A percentile compares a stretch with the other conserved stretches of the same genome.
Evolutionary conservation across 1,139 yeast species (phyloP).

Genomic region (Nakaseomyces kungkrabaensis): DNA sequence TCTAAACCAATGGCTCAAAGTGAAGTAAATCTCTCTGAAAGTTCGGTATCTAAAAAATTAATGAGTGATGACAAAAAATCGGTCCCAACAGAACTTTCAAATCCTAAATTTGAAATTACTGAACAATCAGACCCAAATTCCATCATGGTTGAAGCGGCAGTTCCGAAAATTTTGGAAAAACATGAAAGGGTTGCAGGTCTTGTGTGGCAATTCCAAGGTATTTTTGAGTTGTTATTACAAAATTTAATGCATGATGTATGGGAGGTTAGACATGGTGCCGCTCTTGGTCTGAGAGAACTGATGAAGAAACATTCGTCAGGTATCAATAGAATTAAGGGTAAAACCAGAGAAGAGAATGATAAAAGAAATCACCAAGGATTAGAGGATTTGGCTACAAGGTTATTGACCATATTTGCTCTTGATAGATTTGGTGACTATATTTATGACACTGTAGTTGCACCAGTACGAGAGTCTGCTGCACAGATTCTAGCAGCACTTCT

Average conservation of each 20-base stretch:
- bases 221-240: constrained; percentile 71
- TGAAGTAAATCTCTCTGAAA: constrained; percentile 69
- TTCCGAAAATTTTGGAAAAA: constrained; percentile 63
- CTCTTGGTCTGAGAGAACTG: constrained; percentile 82
- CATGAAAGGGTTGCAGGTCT: constrained; percentile 69
- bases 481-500: constrained; percentile 87
- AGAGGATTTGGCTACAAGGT: constrained; percentile 80
- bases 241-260: constrained; percentile 81
- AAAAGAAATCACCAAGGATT: constrained; percentile 56
- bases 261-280: constrained; percentile 96
- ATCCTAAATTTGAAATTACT: constrained; percentile 42
- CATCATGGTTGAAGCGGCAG: constrained; percentile 72
- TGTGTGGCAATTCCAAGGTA: constrained; percentile 96
- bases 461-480: constrained; percentile 93
- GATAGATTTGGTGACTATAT: constrained; percentile 97
- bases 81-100: constrained; percentile 11
- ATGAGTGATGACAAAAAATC: constrained; percentile 10
- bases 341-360: constrained; percentile 51
- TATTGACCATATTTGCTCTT: constrained; percentile 79
- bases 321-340: constrained; percentile 73
- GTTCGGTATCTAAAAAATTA: constrained; percentile 58
- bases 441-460: constrained; percentile 96
- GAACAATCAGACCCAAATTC: constrained; percentile 74
- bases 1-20: constrained; percentile 53
- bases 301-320: constrained; percentile 76